Percentiles rank a stretch among this genome's conserved stretches.
Evolutionary conservation across 176 grass and related monocot genomes (phyloP).

Genomic region (Avena insularis): DNA sequence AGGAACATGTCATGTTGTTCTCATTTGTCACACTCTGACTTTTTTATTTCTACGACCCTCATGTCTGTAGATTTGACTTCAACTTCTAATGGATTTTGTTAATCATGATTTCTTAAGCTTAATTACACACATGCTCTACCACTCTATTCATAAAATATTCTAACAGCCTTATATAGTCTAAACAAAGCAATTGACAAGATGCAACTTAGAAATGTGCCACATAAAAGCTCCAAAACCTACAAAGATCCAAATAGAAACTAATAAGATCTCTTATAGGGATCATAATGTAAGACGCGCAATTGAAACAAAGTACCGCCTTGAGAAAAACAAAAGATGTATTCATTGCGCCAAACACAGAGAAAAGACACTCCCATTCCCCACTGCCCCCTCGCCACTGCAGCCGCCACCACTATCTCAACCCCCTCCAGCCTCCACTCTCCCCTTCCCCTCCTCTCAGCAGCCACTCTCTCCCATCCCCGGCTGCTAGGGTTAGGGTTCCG

Average conservation of each 20-base stretch:
- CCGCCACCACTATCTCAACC: conserved; percentile 1
- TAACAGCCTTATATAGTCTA: no score
- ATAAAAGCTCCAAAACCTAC: not conserved
- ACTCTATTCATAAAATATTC: no score
- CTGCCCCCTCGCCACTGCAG: not conserved
- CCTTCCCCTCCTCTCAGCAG: not conserved
- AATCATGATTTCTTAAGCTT: not conserved
- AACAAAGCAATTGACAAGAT: not conserved
- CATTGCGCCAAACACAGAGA: conserved; percentile 1
- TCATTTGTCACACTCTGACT: not conserved
- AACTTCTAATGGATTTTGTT: not conserved
- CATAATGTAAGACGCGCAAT: conserved; percentile 1
- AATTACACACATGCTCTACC: no score
- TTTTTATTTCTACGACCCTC: not conserved
- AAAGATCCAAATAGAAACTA: not conserved
- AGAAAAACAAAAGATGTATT: conserved; percentile 8
- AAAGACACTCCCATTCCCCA: conserved; percentile 35
- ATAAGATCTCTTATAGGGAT: not conserved
- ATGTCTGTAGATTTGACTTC: not conserved
- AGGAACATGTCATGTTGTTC: not conserved
- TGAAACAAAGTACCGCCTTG: not conserved
- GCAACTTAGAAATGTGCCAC: not conserved
- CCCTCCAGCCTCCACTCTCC: not conserved
- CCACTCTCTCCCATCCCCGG: not conserved
- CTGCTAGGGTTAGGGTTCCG: conserved; percentile 52